phyloP scores from a whole-genome alignment of 2,329 filamentous ascomycete genomes.

The Stemphylium vesicarium region DNA sequence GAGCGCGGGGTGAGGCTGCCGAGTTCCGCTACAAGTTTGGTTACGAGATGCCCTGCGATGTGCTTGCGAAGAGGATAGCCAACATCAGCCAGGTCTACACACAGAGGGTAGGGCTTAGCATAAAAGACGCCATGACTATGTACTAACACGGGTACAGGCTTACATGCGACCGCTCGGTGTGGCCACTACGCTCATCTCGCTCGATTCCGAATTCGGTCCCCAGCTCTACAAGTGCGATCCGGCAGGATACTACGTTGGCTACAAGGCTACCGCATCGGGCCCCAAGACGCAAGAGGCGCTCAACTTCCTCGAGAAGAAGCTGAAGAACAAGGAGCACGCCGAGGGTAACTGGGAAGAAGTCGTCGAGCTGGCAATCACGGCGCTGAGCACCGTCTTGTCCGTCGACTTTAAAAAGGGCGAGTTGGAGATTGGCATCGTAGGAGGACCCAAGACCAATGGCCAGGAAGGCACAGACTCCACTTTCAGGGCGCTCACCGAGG shows the following conservation, averaged over 20 bases:
- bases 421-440: constrained; percentile 96
- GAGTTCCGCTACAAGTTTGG: constrained; percentile 99
- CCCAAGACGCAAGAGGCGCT: constrained; percentile 99
- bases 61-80: constrained; percentile 91
- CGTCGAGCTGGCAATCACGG: constrained; percentile 94
- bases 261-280: constrained; percentile 96
- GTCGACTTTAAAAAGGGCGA: constrained; percentile 99
- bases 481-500: constrained; percentile 91
- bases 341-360: constrained; percentile 96
- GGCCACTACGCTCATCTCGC: constrained; percentile 90
- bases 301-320: constrained; percentile 99
- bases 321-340: constrained; percentile 97
- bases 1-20: constrained; percentile 92
- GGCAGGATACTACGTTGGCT: constrained; percentile 96
- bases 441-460: constrained; percentile 81
- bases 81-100: constrained; percentile 99
- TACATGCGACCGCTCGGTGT: constrained; percentile 99
- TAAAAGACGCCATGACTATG: background rate
- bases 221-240: constrained; percentile 99
- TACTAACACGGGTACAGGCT: constrained; percentile 63
- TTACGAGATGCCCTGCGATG: constrained; percentile 99
- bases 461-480: constrained; percentile 77
- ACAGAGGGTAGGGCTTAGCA: constrained; percentile 72
- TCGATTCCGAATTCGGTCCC: constrained; percentile 90
- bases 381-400: constrained; percentile 92